Evolutionary conservation across 2,329 filamentous ascomycete genomes (phyloP), one percentile per base, ranked within the genome.

Genomic region (Penicillium sp.): DNA sequence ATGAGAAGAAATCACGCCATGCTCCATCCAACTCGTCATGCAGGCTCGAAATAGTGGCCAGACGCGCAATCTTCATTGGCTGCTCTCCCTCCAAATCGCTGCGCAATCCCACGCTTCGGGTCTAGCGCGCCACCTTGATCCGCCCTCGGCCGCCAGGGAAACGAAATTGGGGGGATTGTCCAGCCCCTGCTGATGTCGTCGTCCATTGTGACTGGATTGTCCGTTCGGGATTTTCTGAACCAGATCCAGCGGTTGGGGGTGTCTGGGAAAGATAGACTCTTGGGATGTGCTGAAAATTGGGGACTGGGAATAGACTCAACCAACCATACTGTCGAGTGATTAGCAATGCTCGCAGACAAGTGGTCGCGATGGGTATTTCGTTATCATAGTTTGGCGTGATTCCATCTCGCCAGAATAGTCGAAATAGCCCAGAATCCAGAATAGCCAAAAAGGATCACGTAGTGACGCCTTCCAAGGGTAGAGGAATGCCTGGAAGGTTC

Each of bases 11-110:
- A 68, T 64, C 61, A 68, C 66, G 58, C 62, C 61, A 65, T 62
- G 49, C 55, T 52, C 43, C 50, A 56, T 63, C 42, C 57, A 60
- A 71, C 63, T 67, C 69, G 67, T 70, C 67, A 72, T 71, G 68
- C 66, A 68, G 39, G 47, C 58, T 66, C 63, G 53, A 61, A 65
- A 66, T 69, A 68, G 68, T 68, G 63, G 60, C 47, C 50, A 43
- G 50, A 54, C 49, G n/a, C n/a, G 49, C 36, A 8, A 9, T 32
- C 14, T 8, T 64, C 45, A 68, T 70, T 69, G 64, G 65, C 7
- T 16, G n/a, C 21, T 51, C 34, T 7, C 43, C 55, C 54, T 54
- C 57, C 61, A 54, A 64, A 60, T 67, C 59, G 53, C 60, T 64
- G 64, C 60, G 59, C 63, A 62, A 58, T 52, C 50, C 34, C 47